A percentile compares a stretch with the other conserved stretches of the same genome.
phyloP scores from a whole-genome alignment of 2,329 filamentous ascomycete genomes.

The Xylaria hypoxylon region DNA sequence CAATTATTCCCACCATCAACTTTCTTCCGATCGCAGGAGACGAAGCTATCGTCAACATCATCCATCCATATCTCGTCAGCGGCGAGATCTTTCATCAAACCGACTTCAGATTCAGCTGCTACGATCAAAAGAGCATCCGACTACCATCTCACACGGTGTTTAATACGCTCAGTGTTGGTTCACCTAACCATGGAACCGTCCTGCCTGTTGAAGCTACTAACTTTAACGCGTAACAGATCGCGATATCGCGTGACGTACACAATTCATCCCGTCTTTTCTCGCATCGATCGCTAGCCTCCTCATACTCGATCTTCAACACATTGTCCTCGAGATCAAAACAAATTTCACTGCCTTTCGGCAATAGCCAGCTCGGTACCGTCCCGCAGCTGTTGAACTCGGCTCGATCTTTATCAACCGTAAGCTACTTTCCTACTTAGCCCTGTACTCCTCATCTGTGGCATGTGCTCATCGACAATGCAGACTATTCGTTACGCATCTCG shows the following conservation, averaged over 20 bases:
- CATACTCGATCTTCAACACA: too few species aligned
- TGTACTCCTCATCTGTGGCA: not conserved
- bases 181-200: not conserved
- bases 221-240: not conserved
- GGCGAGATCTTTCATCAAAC: not conserved
- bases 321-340: not conserved
- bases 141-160: too few species aligned
- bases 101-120: not conserved
- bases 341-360: not conserved
- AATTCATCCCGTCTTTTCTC: not conserved
- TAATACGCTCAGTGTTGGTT: not conserved
- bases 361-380: not conserved
- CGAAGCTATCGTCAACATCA: not conserved
- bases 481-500: not conserved
- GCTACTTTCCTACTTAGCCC: not conserved
- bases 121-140: not conserved
- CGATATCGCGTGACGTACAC: not conserved
- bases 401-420: not conserved
- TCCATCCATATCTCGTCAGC: not conserved
- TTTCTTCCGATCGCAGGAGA: not conserved
- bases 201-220: not conserved
- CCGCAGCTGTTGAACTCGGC: not conserved
- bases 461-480: not conserved
- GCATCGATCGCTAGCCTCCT: too few species aligned
- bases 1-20: too few species aligned